phyloP scores from a whole-genome alignment of 108 stramenopile genomes.

The Nitzschia sp. region DNA sequence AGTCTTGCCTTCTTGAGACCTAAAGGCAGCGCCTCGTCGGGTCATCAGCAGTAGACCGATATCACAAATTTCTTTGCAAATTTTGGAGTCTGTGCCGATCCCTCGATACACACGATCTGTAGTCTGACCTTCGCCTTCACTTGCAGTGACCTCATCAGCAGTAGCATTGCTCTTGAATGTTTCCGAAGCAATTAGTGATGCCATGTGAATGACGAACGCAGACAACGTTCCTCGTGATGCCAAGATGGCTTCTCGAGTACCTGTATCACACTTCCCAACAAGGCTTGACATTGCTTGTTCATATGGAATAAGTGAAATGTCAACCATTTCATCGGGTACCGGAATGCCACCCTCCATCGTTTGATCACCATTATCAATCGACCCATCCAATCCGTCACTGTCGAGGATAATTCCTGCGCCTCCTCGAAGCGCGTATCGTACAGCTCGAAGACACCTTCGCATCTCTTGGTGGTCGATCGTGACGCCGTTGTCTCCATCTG shows the following conservation, averaged over 20 bases:
- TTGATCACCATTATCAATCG: constrained; percentile 25
- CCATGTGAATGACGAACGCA: constrained; percentile 47
- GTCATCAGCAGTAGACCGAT: constrained; percentile 67
- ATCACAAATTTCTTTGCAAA: constrained; percentile 76
- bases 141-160: constrained; percentile 1
- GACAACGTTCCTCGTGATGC: constrained; percentile 51
- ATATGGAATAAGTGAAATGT: constrained; percentile 47
- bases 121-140: constrained; percentile 16
- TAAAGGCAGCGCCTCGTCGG: constrained; percentile 65
- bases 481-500: constrained; percentile 13
- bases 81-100: constrained; percentile 70
- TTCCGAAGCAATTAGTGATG: constrained; percentile 68
- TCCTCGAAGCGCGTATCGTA: constrained; percentile 79
- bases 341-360: constrained; percentile 18
- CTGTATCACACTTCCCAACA: constrained; percentile 39
- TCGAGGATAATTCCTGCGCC: constrained; percentile 68
- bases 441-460: constrained; percentile 54
- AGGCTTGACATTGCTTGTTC: constrained; percentile 65
- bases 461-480: constrained; percentile 33
- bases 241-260: constrained; percentile 40
- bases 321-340: constrained; percentile 16
- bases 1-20: constrained; percentile 59
- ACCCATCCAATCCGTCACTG: constrained; percentile 32
- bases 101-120: constrained; percentile 27
- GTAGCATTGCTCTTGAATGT: constrained; percentile 47